Conservation (phyloP, 169 alveolate genomes). For the Plasmodium blacklocki region DNA sequence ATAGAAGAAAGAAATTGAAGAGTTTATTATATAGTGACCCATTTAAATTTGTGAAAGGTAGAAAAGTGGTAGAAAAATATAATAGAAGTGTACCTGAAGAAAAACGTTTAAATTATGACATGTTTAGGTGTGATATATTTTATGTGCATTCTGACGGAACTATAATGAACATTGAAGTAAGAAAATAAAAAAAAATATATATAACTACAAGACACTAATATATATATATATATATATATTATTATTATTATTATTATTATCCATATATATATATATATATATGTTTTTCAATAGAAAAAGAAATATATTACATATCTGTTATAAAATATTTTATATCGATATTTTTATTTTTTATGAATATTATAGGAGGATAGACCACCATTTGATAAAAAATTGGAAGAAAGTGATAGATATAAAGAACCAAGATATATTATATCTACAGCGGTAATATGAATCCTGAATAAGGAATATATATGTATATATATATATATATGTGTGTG, state of each 20-base stretch:
- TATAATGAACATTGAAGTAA: slow-evolving; percentile 83
- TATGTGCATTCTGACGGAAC: slow-evolving; percentile 88
- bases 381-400: slow-evolving; percentile 67
- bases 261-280: not conserved
- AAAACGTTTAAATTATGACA: slow-evolving; percentile 78
- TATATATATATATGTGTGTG: not conserved
- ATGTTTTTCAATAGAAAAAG: not conserved
- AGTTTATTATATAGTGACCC: slow-evolving; percentile 84
- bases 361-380: slow-evolving; percentile 72
- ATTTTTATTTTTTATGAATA: not conserved
- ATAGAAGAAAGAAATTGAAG: slow-evolving; percentile 83
- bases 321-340: not conserved
- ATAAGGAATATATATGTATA: not conserved
- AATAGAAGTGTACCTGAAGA: slow-evolving; percentile 80
- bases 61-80: slow-evolving; percentile 79
- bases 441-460: slow-evolving; percentile 23
- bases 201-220: not conserved
- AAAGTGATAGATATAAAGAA: slow-evolving; percentile 48
- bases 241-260: not conserved
- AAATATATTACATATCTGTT: not conserved
- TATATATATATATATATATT: not conserved
- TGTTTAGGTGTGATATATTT: slow-evolving; percentile 78
- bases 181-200: slow-evolving; percentile 16
- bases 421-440: slow-evolving; percentile 63
- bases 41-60: slow-evolving; percentile 78